These are phyloP conservation scores for Coemansia sp. DNA, from an alignment of 192 early-diverging fungal species.

Conservation along the genomic window DNA sequence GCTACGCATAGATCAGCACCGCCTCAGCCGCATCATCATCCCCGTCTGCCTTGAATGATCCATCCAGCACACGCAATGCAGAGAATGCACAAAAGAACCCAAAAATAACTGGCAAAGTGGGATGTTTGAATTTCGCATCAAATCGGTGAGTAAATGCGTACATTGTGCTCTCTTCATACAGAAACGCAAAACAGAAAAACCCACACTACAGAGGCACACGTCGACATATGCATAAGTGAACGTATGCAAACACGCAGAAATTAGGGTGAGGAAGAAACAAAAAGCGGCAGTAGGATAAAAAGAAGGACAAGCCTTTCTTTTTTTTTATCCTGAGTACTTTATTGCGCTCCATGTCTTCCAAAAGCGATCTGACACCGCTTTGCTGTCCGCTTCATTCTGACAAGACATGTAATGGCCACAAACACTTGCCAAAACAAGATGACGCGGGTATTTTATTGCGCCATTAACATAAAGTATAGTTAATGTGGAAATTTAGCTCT, in stretches of 20 bases:
- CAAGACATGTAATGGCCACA: not conserved
- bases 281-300: conserved; percentile 2
- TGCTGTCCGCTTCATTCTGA: not conserved
- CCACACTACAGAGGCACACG: not conserved
- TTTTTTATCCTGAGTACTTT: conserved; percentile 1
- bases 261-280: not conserved
- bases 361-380: not conserved
- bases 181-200: not conserved
- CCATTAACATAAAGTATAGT: not conserved
- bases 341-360: conserved; percentile 2
- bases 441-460: conserved; percentile 7
- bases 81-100: not conserved
- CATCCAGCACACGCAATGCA: not conserved
- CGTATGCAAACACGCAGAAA: not conserved
- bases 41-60: not conserved
- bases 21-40: not conserved
- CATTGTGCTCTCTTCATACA: not conserved
- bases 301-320: not conserved
- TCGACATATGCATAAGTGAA: not conserved
- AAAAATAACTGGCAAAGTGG: not conserved
- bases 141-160: too few relatives aligned
- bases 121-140: not conserved
- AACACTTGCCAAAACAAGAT: not conserved
- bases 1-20: not conserved
- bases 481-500: not conserved